Evolutionary conservation across 495 filamentous ascomycete species (phyloP).

Genomic region (Hypoxylon lenormandii): DNA sequence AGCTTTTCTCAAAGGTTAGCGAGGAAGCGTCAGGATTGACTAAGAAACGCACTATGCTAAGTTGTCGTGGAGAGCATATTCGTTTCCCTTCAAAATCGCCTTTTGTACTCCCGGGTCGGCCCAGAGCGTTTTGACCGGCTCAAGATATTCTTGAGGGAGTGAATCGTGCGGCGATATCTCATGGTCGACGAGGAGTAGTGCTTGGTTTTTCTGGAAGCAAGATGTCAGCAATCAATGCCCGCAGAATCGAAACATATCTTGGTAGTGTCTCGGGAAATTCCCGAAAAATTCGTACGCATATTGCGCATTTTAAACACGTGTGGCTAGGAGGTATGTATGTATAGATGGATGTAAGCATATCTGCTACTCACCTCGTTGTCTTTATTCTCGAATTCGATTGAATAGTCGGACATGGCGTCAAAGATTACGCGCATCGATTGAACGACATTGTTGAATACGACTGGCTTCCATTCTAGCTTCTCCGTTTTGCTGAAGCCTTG

Average conservation of each 20-base stretch:
- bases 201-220: conserved; percentile 62
- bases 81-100: conserved; percentile 88
- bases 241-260: not conserved
- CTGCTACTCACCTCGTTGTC: conserved; percentile 81
- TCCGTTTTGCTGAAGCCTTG: conserved; percentile 91
- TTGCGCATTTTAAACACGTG: not conserved
- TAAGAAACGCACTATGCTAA: conserved; percentile 80
- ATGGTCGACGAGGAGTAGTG: conserved; percentile 68
- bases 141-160: conserved; percentile 74
- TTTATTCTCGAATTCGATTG: conserved; percentile 77
- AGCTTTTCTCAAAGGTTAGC: conserved; percentile 66
- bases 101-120: conserved; percentile 82
- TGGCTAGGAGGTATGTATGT: conserved; percentile 20
- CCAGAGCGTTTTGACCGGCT: conserved; percentile 88
- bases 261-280: conserved; percentile 31
- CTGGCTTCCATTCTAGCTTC: conserved; percentile 89
- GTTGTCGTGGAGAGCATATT: conserved; percentile 96
- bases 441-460: conserved; percentile 93
- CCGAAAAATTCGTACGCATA: conserved; percentile 41
- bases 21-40: not conserved
- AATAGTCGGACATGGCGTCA: conserved; percentile 91
- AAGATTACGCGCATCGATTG: conserved; percentile 88
- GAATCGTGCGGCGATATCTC: conserved; percentile 83
- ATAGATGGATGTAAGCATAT: conserved; percentile 10
- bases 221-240: conserved; percentile 35